Conservation (phyloP, 176 grass and related monocot genomes). For the Raddia distichophylla region DNA sequence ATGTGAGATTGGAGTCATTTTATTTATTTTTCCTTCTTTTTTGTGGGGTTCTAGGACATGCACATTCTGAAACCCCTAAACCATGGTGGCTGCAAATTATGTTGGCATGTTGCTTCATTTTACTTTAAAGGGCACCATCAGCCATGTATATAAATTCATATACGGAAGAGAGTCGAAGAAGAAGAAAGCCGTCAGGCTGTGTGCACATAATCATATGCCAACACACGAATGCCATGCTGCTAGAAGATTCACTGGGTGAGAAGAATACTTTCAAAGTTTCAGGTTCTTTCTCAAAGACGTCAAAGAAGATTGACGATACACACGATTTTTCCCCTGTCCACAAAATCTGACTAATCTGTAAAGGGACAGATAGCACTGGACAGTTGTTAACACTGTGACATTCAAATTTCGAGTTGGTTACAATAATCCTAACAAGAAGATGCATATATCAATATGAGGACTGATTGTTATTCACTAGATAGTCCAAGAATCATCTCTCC, state of each 20-base stretch:
- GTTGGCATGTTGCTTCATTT: conserved; percentile 41
- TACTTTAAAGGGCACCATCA: conserved; percentile 14
- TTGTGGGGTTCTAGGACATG: conserved; percentile 41
- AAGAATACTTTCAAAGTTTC: not conserved
- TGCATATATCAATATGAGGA: not conserved
- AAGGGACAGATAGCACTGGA: not conserved
- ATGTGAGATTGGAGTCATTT: not conserved
- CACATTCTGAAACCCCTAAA: conserved; percentile 6
- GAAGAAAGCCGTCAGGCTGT: not conserved
- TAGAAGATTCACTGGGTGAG: not conserved
- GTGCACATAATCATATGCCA: conserved; percentile 35
- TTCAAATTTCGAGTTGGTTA: not conserved
- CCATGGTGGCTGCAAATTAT: conserved; percentile 44
- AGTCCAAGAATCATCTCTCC: no score
- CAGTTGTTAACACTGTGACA: not conserved
- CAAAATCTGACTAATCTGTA: not conserved
- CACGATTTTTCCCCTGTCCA: not conserved
- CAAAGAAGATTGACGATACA: not conserved
- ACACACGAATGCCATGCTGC: not conserved
- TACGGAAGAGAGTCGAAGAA: not conserved
- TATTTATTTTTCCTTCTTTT: conserved; percentile 34
- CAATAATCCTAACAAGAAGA: not conserved
- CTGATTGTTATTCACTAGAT: no score
- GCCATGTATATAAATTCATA: not conserved
- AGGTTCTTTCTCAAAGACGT: not conserved